phyloP scores from a whole-genome alignment of 2,329 filamentous ascomycete genomes.

The Hypoxylon sp. region DNA sequence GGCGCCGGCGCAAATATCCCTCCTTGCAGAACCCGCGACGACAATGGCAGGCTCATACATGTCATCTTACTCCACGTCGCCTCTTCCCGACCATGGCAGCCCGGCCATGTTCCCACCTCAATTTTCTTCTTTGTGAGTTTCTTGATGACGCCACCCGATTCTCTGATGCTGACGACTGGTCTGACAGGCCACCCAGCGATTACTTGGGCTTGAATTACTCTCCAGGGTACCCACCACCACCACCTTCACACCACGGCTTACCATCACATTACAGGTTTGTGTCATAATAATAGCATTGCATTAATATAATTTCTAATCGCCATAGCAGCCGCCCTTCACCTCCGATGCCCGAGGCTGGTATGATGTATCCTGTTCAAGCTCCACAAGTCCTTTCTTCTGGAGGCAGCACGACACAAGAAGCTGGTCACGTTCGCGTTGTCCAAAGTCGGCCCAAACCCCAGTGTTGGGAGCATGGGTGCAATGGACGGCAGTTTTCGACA shows the following conservation, averaged over 20 bases:
- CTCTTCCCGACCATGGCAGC: conserved; percentile 58
- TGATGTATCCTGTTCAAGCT: conserved; percentile 60
- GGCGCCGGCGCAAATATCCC: conserved; percentile 62
- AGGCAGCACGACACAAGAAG: conserved; percentile 53
- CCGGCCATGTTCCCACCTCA: conserved; percentile 47
- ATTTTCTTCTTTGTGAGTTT: conserved; percentile 48
- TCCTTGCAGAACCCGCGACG: conserved; percentile 64
- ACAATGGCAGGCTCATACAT: conserved; percentile 61
- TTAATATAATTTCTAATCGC: conserved; percentile 24
- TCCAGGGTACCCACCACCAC: conserved; percentile 51
- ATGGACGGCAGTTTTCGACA: conserved; percentile 93
- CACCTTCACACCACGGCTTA: conserved; percentile 48
- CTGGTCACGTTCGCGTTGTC: conserved; percentile 73
- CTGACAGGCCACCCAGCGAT: conserved; percentile 52
- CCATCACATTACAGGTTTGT: conserved; percentile 58
- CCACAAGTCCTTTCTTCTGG: conserved; percentile 54
- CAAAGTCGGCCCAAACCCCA: conserved; percentile 90
- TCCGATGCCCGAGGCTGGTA: conserved; percentile 56
- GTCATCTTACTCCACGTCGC: conserved; percentile 61
- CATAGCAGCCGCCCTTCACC: conserved; percentile 55
- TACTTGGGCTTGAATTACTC: conserved; percentile 61
- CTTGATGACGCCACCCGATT: not conserved
- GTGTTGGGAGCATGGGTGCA: conserved; percentile 97
- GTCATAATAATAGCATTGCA: not conserved
- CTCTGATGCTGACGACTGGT: conserved; percentile 44